Conservation (phyloP, 495 filamentous ascomycete genomes). For the Usnea hakonensis region DNA sequence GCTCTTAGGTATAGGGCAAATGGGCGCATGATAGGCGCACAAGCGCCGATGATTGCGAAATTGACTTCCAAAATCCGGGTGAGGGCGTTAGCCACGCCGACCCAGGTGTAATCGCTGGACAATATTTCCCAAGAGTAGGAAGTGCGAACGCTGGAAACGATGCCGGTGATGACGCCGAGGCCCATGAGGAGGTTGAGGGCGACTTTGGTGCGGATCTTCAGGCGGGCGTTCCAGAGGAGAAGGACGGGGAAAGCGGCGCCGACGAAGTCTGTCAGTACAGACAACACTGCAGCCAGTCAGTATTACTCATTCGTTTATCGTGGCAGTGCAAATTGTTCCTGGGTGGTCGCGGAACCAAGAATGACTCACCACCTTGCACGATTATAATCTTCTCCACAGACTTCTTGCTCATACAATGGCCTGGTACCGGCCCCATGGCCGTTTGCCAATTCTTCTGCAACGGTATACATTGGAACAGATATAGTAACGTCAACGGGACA, state of each 20-base stretch:
- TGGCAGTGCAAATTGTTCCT: background rate
- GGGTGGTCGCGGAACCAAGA: background rate
- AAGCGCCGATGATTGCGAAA: slow-evolving; percentile 18
- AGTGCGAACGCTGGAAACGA: slow-evolving; percentile 40
- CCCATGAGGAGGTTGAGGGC: slow-evolving; percentile 35
- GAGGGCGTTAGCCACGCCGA: slow-evolving; percentile 20
- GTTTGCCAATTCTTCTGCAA: slow-evolving; percentile 30
- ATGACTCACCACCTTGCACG: slow-evolving; percentile 19
- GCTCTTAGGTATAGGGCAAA: slow-evolving; percentile 1
- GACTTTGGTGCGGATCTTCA: slow-evolving; percentile 35
- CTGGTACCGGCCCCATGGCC: background rate
- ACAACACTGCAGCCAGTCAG: slow-evolving; percentile 26
- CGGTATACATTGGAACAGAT: slow-evolving; percentile 32
- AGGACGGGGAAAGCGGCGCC: slow-evolving; percentile 36
- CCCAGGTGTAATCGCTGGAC: slow-evolving; percentile 22
- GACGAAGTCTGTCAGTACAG: slow-evolving; percentile 36
- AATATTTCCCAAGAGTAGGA: slow-evolving; percentile 31
- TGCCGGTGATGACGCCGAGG: slow-evolving; percentile 31
- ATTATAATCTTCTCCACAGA: slow-evolving; percentile 17
- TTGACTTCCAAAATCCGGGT: slow-evolving; percentile 16
- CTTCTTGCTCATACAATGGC: slow-evolving; percentile 17
- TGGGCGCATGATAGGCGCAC: slow-evolving; percentile 10
- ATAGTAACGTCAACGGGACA: slow-evolving; percentile 29
- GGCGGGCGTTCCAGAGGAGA: slow-evolving; percentile 40
- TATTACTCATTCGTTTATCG: background rate